Conservation (phyloP, 352 stramenopile genomes). For the Thalassiosira gravida region DNA sequence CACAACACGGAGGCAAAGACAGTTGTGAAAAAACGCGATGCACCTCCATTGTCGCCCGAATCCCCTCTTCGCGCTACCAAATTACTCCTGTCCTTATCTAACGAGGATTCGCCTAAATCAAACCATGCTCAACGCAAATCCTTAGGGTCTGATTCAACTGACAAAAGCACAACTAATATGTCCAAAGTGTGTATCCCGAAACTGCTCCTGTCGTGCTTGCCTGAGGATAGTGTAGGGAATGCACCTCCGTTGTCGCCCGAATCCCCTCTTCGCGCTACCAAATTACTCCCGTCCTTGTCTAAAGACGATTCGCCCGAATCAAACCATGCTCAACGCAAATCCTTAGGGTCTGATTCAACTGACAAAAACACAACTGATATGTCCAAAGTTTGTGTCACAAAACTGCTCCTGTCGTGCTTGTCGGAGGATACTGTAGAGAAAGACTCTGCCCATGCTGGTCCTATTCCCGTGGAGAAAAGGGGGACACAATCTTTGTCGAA, state of each 20-base stretch:
- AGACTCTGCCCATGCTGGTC: too few relatives aligned
- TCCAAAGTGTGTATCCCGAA: conserved; percentile 28
- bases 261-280: conserved; percentile 12
- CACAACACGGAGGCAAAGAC: not conserved
- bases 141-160: not conserved
- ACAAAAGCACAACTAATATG: not conserved
- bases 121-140: not conserved
- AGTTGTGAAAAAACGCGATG: not conserved
- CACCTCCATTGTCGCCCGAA: not conserved
- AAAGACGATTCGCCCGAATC: not conserved
- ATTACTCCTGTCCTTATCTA: conserved; percentile 2
- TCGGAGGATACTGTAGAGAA: conserved; percentile 35
- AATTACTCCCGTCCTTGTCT: conserved; percentile 3
- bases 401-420: conserved; percentile 41
- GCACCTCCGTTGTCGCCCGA: not conserved
- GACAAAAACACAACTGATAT: not conserved
- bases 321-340: not conserved
- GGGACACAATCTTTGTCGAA: not conserved
- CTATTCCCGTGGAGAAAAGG: conserved; percentile 15
- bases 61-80: conserved; percentile 10
- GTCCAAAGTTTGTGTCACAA: conserved; percentile 30
- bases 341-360: not conserved
- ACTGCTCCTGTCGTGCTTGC: conserved; percentile 39
- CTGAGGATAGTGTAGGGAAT: conserved; percentile 38
- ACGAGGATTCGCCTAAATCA: not conserved